Conservation (phyloP, 768 basidiomycete species). For the Pisolithus albus region DNA sequence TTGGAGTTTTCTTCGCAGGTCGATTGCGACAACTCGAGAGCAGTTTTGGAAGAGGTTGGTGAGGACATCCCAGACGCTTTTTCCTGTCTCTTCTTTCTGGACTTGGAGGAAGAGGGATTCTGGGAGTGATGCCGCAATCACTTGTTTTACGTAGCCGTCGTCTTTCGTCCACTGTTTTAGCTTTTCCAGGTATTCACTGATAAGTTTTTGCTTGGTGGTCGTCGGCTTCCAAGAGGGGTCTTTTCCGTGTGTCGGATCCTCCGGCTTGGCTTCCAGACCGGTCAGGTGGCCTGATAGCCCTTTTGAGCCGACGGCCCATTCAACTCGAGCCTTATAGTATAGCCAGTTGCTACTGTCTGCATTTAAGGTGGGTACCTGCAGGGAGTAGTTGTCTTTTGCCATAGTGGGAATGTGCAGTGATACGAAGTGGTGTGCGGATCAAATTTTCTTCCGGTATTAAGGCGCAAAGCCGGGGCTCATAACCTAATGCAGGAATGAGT, state of each 20-base stretch:
- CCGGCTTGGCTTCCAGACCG: too few species aligned
- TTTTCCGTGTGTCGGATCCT: background rate
- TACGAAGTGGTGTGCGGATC: too few species aligned
- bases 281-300: too few species aligned
- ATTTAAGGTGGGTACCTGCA: too few species aligned
- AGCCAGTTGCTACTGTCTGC: too few species aligned
- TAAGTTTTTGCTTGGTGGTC: background rate
- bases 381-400: too few species aligned
- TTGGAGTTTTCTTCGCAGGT: slow-evolving; percentile 9
- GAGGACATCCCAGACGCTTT: background rate
- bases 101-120: background rate
- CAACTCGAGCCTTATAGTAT: too few species aligned
- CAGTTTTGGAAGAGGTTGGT: background rate
- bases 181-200: background rate
- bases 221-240: background rate
- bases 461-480: too few species aligned
- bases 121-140: background rate
- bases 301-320: too few species aligned
- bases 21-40: background rate
- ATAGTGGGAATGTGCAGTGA: too few species aligned
- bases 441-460: too few species aligned
- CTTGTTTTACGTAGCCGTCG: slow-evolving; percentile 16
- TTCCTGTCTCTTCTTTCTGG: background rate
- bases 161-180: slow-evolving; percentile 19
- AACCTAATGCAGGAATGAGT: too few species aligned